Percentiles rank a stretch among this genome's conserved stretches.
Evolutionary conservation across 306 rosid genomes (phyloP).

Genomic region (Vigna nakashimae): DNA sequence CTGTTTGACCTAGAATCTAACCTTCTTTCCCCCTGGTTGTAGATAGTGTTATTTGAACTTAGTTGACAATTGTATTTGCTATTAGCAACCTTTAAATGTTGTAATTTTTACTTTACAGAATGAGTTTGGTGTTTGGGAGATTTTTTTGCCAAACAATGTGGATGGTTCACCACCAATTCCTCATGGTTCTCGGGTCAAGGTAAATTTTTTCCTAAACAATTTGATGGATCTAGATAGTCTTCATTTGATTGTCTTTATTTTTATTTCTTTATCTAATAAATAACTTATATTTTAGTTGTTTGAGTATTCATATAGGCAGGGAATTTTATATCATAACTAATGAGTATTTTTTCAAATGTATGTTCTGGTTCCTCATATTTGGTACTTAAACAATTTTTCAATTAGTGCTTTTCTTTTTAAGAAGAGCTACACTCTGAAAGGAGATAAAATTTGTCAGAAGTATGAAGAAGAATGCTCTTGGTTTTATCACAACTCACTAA

Average conservation of each 20-base stretch:
- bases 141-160: constrained; percentile 92
- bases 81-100: constrained; percentile 31
- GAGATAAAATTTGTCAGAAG: constrained; percentile 9
- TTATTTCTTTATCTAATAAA: constrained; percentile 9
- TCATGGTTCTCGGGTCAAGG: constrained; percentile 99
- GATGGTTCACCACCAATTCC: constrained; percentile 92
- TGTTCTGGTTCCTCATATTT: constrained; percentile 36
- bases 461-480: constrained; percentile 24
- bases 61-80: constrained; percentile 28
- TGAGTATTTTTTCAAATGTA: not conserved
- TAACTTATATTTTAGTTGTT: not conserved
- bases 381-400: not conserved
- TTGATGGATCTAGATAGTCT: constrained; percentile 23
- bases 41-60: constrained; percentile 31
- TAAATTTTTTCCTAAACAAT: constrained; percentile 40
- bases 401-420: not conserved
- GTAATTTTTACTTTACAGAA: constrained; percentile 64
- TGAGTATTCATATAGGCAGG: not conserved
- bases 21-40: constrained; percentile 28
- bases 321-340: constrained; percentile 18
- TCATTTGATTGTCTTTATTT: constrained; percentile 31
- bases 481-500: not conserved
- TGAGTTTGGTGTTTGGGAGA: constrained; percentile 99
- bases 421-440: not conserved
- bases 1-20: constrained; percentile 36